Evolutionary conservation across 768 basidiomycete genomes (phyloP), one percentile per base, ranked within the genome.

Genomic region (Pleurotus platypus): DNA sequence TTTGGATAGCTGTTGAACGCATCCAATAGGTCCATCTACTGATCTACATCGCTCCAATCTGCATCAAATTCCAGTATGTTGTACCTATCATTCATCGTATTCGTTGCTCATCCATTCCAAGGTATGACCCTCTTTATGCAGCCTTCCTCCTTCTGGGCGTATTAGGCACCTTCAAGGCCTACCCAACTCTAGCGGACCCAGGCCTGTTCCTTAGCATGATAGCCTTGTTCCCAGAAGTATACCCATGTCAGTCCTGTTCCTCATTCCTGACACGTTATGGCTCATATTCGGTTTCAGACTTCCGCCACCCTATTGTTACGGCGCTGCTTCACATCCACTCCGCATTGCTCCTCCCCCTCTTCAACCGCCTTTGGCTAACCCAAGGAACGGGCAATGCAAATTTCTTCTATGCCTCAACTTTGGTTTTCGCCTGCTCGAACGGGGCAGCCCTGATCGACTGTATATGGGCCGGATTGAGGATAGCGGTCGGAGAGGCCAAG

Each of bases 341-440:
- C 2, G 79, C 86, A 1, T 77, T 93, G 16, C 85, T 98, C 18
- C 80, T 98, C 57, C 96, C 96, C 0, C 78, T 97, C 27, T 95
- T 98, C 70, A 86, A 96, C 65, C 82, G 91, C 58, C 76, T 98
- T 1, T 99, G 97, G 96, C 81, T 98, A 5, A 78, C 77, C 7
- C 89, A 93, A 57, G 94, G 94, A 1, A 91, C 93, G 4, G 97
- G 94, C 2, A 98, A 99, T 65, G 94, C 96, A 46, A 98, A 98
- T 69, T 99, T 99, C 73, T 98, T 92, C 74, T 99, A 98, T 64
- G 97, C 97, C 0, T 87, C 89, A 3, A 98, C 94, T 2, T 77
- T 98, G 59, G 96, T 99, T 13, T 94, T 94, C 69, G 94, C 93
- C 0, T 80, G 94, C 61, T 89, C 87, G 2, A 89, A 91, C 61